These are phyloP conservation scores for Stachybotrys chlorohalonatus DNA, from an alignment of 2,329 filamentous ascomycete genomes.

Conservation along the genomic window DNA sequence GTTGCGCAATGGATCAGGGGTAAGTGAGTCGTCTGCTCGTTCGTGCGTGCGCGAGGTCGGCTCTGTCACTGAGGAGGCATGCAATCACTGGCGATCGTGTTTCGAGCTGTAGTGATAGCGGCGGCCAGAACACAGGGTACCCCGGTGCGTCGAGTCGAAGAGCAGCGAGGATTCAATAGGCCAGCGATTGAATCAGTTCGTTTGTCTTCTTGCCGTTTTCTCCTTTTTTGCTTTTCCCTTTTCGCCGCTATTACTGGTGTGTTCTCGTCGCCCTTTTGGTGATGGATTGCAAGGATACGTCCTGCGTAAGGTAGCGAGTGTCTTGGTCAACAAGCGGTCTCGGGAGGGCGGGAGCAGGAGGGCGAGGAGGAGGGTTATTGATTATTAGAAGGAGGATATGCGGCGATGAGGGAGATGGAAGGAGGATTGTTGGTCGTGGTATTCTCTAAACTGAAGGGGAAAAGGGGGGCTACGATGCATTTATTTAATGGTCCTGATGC, in stretches of 20 bases:
- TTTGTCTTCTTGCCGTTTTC: background rate
- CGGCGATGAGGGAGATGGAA: background rate
- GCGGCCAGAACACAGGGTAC: background rate
- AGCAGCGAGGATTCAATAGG: background rate
- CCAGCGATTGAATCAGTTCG: background rate
- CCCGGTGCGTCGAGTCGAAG: too few species aligned
- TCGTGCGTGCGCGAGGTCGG: background rate
- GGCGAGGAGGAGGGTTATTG: background rate
- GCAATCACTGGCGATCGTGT: background rate
- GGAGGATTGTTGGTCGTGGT: background rate
- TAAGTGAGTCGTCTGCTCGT: background rate
- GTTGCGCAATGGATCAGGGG: background rate
- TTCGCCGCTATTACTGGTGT: background rate
- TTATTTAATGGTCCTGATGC: background rate
- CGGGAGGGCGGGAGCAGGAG: too few species aligned
- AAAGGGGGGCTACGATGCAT: background rate
- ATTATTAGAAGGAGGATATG: background rate
- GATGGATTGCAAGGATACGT: background rate
- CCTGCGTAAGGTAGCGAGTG: background rate
- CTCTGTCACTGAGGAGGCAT: background rate
- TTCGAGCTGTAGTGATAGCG: background rate
- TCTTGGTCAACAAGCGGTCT: background rate
- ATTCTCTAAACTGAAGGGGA: background rate
- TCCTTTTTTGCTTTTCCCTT: background rate
- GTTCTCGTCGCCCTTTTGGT: background rate